These are phyloP conservation scores for Ophiostoma novo-ulmi DNA, from an alignment of 2,329 filamentous ascomycete species.

Conservation along the genomic window DNA sequence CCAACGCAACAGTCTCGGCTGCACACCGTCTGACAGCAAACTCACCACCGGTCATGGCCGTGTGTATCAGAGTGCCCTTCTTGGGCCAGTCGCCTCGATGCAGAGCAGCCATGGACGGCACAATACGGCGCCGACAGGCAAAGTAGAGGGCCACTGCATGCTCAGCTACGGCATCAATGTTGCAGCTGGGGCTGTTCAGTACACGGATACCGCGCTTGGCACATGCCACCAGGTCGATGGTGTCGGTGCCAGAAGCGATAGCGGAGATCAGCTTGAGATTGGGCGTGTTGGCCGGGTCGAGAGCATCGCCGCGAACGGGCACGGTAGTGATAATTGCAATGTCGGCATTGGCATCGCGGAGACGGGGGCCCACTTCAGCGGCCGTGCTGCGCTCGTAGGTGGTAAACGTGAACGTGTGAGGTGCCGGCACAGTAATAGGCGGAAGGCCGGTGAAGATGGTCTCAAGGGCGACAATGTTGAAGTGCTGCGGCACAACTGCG, in stretches of 20 bases:
- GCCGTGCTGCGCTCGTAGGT: constrained; percentile 30
- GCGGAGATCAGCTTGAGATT: constrained; percentile 32
- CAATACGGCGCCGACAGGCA: constrained; percentile 34
- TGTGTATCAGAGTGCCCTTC: constrained; percentile 28
- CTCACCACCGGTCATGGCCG: constrained; percentile 7
- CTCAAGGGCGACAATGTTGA: constrained; percentile 35
- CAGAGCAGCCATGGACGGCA: constrained; percentile 32
- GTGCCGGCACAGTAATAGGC: constrained; percentile 24
- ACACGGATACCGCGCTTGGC: constrained; percentile 30
- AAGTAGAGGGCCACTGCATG: constrained; percentile 32
- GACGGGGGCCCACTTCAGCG: constrained; percentile 31
- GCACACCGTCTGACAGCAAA: constrained; percentile 22
- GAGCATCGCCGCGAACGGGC: constrained; percentile 30
- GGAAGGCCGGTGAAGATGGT: constrained; percentile 33
- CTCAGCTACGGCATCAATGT: constrained; percentile 32
- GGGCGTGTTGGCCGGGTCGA: constrained; percentile 29
- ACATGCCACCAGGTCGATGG: constrained; percentile 27
- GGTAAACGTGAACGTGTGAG: constrained; percentile 33
- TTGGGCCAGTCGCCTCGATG: constrained; percentile 28
- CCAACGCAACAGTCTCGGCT: constrained; percentile 31
- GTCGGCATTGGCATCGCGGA: constrained; percentile 36
- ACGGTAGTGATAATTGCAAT: constrained; percentile 36
- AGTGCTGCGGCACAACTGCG: constrained; percentile 13
- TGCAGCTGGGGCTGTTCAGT: constrained; percentile 31
- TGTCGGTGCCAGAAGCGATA: constrained; percentile 32